phyloP scores from a whole-genome alignment of 495 filamentous ascomycete species.

The Hapsidospora chrysogenum region DNA sequence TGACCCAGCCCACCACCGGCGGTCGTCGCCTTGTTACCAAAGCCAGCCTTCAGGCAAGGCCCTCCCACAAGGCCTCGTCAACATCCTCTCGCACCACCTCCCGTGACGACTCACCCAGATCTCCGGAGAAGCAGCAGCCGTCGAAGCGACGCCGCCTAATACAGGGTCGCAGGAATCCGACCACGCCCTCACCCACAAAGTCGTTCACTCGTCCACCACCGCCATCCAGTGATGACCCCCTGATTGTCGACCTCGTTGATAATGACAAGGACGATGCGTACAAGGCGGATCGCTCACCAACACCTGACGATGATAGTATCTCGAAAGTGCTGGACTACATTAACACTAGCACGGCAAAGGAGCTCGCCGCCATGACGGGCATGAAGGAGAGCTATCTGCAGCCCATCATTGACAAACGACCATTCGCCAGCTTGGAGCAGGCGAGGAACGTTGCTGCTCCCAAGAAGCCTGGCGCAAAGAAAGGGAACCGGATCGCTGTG shows the following conservation, averaged over 20 bases:
- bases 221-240: neutral
- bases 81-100: conserved; percentile 9
- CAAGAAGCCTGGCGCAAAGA: conserved; percentile 18
- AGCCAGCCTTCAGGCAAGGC: conserved; percentile 4
- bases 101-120: neutral
- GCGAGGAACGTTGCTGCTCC: conserved; percentile 43
- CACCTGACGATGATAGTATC: conserved; percentile 6
- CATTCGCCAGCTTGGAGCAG: conserved; percentile 44
- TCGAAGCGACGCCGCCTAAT: conserved; percentile 28
- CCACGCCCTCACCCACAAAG: conserved; percentile 16
- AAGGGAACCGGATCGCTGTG: conserved; percentile 15
- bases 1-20: conserved; percentile 8
- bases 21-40: neutral
- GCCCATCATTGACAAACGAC: conserved; percentile 47
- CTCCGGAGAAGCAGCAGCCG: conserved; percentile 15
- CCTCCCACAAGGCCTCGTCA: conserved; percentile 2
- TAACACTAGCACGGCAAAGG: conserved; percentile 56
- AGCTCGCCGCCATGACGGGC: conserved; percentile 62
- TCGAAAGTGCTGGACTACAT: conserved; percentile 57
- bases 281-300: neutral
- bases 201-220: neutral
- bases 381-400: conserved; percentile 49
- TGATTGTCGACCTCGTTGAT: conserved; percentile 1
- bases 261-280: conserved; percentile 1
- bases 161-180: conserved; percentile 34